Evolutionary conservation across 495 filamentous ascomycete species (phyloP), one percentile per base, ranked within the genome.

Genomic region (Penicillium pancosmium): DNA sequence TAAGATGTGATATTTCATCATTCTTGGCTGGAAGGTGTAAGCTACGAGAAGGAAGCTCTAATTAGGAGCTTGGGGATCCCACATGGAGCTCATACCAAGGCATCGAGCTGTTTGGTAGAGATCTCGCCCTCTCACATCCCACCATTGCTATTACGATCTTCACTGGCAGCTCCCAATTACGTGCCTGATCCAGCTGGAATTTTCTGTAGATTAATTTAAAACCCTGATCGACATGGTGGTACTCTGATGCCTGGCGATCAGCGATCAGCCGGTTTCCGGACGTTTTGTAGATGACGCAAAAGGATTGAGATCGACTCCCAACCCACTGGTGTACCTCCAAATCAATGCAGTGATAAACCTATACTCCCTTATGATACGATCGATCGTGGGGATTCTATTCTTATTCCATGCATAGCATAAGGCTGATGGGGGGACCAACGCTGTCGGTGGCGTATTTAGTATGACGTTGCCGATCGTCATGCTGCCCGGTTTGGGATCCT

Each of bases 261-360:
- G 46, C 46, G 19, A 23, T 48, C 12, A 48, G 46, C 46, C 46
- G 46, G 46, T 48, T 48, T 48, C 46, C 46, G 46, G 11, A 6
- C 21, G n/a, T 23, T 25, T 16, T n/a, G 6, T 18, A 44, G 41
- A 52, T 52, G 50, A 52, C 50, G 50, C 50, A 52, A 40, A 52
- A 23, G 8, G 27, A 21, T 31, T 19, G 18, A 44, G 41, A 44
- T 16, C 41, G 16, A n/a, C 12, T 12, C 36, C 36, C 36, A 40
- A 40, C 16, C 41, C 41, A 44, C 41, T 16, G 16, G 16, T 16
- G 21, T 18, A 44, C 8, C 2, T 15, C 16, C 41, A 9, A 44
- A 44, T 44, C 3, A 7, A 18, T 12, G 41, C 12, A 19, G 41
- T 44, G 41, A 44, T 44, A 18, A 18, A 19, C 41, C 2, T 19